A percentile compares a stretch with the other conserved stretches of the same genome.
phyloP scores from a whole-genome alignment of 2,329 filamentous ascomycete genomes.

The Mycocentrospora acerina region DNA sequence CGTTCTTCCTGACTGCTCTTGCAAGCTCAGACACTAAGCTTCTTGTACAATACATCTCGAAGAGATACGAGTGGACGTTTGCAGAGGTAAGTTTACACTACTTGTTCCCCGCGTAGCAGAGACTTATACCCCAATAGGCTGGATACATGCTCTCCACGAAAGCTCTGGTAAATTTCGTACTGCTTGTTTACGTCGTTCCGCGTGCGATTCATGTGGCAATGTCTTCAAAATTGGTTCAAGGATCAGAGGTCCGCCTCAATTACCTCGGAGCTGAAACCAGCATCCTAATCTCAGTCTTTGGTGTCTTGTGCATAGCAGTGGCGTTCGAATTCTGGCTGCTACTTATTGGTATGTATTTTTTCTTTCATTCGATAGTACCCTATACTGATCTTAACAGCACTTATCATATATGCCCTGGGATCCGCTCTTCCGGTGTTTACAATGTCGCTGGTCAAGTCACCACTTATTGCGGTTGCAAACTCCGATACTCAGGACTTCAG shows the following conservation, averaged over 20 bases:
- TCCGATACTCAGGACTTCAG: constrained; percentile 39
- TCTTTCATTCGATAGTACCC: neutral
- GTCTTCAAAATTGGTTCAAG: constrained; percentile 19
- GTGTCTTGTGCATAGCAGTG: constrained; percentile 36
- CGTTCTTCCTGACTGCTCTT: constrained; percentile 39
- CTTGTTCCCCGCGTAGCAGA: neutral
- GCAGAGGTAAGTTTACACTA: constrained; percentile 21
- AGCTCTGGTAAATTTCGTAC: constrained; percentile 38
- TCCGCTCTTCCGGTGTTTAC: constrained; percentile 43
- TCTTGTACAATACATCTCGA: constrained; percentile 43
- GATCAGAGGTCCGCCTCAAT: constrained; percentile 33
- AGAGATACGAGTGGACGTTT: constrained; percentile 42
- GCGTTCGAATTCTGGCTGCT: constrained; percentile 37
- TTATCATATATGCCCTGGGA: constrained; percentile 41
- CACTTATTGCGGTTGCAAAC: constrained; percentile 28
- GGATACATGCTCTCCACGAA: constrained; percentile 43
- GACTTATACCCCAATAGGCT: constrained; percentile 16
- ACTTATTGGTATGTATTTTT: constrained; percentile 21
- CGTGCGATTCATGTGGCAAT: constrained; percentile 34
- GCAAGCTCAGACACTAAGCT: constrained; percentile 43
- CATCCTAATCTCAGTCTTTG: constrained; percentile 36
- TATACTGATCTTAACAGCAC: constrained; percentile 19
- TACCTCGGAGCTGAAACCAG: constrained; percentile 34
- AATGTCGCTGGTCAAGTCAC: constrained; percentile 40
- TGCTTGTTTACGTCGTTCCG: constrained; percentile 37